Evolutionary conservation across 257 asterid species (phyloP).

Genomic region (Solanum chiquidenum): DNA sequence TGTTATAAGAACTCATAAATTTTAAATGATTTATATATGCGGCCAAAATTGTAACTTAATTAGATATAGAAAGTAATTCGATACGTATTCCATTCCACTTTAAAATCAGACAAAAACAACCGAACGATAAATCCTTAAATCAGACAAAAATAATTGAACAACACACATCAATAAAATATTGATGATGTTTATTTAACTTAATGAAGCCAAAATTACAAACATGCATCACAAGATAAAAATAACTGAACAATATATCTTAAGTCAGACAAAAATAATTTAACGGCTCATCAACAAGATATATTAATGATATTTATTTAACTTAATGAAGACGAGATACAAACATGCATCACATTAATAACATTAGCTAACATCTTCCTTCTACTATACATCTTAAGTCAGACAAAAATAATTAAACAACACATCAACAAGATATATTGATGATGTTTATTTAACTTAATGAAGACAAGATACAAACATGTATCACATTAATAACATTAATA

Average conservation of each 20-base stretch:
- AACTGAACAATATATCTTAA: no score
- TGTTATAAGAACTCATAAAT: not conserved
- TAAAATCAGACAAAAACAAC: not conserved
- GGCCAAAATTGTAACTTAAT: not conserved
- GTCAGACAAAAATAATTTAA: not conserved
- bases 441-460: not conserved
- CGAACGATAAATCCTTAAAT: not conserved
- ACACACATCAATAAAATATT: not conserved
- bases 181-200: not conserved
- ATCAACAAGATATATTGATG: not conserved
- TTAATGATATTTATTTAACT: not conserved
- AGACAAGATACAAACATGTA: no score
- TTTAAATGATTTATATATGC: not conserved
- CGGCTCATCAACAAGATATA: not conserved
- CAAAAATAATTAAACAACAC: not conserved
- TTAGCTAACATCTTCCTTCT: not conserved
- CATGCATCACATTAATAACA: not conserved
- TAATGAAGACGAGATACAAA: not conserved
- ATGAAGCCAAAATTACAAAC: no score
- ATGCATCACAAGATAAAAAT: not conserved
- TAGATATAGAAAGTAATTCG: not conserved
- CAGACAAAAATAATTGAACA: not conserved
- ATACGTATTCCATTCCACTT: not conserved
- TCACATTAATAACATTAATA: no score
- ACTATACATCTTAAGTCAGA: no score